These are phyloP conservation scores for Trichophyton schoenleinii DNA, from an alignment of 2,329 filamentous ascomycete species.

Conservation along the genomic window DNA sequence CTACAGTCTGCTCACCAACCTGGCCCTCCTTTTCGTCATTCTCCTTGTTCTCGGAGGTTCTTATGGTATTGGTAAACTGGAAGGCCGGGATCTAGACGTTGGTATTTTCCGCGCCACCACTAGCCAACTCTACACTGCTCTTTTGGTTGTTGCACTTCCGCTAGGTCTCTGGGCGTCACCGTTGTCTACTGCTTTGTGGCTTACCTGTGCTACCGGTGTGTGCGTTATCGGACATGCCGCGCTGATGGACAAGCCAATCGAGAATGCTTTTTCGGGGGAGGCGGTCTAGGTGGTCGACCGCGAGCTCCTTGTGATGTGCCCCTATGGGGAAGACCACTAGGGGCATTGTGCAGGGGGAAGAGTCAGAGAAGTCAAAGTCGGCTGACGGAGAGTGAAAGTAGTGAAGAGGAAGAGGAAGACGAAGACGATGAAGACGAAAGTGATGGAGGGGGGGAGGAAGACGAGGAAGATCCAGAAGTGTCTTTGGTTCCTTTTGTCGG, in stretches of 20 bases:
- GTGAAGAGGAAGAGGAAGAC: slow-evolving; percentile 35
- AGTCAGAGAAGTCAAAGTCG: slow-evolving; percentile 42
- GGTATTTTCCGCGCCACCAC: slow-evolving; percentile 71
- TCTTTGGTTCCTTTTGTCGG: slow-evolving; percentile 6
- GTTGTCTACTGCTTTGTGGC: slow-evolving; percentile 77
- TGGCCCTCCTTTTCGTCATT: slow-evolving; percentile 80
- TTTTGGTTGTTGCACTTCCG: slow-evolving; percentile 72
- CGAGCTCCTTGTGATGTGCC: slow-evolving; percentile 87
- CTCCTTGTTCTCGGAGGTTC: slow-evolving; percentile 73
- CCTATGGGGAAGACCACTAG: slow-evolving; percentile 99
- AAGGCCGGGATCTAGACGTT: slow-evolving; percentile 76
- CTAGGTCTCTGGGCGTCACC: slow-evolving; percentile 76
- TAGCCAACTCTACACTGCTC: slow-evolving; percentile 84
- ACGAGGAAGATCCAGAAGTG: slow-evolving; percentile 33
- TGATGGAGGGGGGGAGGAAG: slow-evolving; percentile 40
- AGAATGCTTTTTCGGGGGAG: slow-evolving; percentile 99
- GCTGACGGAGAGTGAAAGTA: slow-evolving; percentile 55
- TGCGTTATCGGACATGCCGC: slow-evolving; percentile 89
- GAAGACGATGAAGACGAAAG: slow-evolving; percentile 19
- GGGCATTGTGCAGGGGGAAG: slow-evolving; percentile 54
- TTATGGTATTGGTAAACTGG: slow-evolving; percentile 81
- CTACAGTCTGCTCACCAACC: slow-evolving; percentile 86
- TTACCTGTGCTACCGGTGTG: slow-evolving; percentile 89
- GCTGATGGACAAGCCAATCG: slow-evolving; percentile 96
- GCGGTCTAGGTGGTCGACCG: slow-evolving; percentile 99